Conservation (phyloP, 148 eudicot species). For the Amaranthus palmeri region DNA sequence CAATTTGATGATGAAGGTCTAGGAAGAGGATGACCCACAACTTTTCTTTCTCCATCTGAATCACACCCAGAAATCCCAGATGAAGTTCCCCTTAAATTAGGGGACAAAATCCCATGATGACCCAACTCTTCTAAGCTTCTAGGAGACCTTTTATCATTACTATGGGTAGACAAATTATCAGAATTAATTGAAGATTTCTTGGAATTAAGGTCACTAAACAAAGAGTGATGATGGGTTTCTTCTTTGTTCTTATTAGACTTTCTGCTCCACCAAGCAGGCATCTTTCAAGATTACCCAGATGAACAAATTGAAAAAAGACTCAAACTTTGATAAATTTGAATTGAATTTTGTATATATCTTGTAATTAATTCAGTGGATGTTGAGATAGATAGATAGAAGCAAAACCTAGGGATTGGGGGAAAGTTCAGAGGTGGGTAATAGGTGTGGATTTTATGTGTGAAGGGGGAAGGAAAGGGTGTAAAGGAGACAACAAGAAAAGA, state of each 20-base stretch:
- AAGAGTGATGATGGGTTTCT: conserved; percentile 21
- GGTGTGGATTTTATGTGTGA: conserved; percentile 33
- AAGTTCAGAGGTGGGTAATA: conserved; percentile 28
- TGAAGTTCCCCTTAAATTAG: conserved; percentile 22
- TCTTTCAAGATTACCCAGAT: conserved; percentile 10
- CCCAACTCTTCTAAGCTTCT: conserved; percentile 45
- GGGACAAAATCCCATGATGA: conserved; percentile 13
- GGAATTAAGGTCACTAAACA: conserved; percentile 11
- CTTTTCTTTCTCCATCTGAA: conserved; percentile 41
- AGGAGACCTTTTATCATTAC: conserved; percentile 24
- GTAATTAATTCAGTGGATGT: neutral
- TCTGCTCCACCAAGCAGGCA: conserved; percentile 87
- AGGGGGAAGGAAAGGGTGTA: conserved; percentile 25
- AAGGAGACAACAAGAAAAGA: neutral
- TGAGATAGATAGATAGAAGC: neutral
- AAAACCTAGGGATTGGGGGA: conserved; percentile 13
- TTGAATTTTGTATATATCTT: neutral
- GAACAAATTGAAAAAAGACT: neutral
- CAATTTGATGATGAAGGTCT: conserved; percentile 30
- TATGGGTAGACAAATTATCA: conserved; percentile 1
- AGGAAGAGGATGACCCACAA: conserved; percentile 57
- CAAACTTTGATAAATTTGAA: conserved; percentile 10
- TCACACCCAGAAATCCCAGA: conserved; percentile 41
- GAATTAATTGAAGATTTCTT: neutral
- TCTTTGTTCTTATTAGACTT: conserved; percentile 51